These are phyloP conservation scores for Rhipidocladum racemiflorum DNA, from an alignment of 176 grass and related monocot genomes.

Conservation along the genomic window DNA sequence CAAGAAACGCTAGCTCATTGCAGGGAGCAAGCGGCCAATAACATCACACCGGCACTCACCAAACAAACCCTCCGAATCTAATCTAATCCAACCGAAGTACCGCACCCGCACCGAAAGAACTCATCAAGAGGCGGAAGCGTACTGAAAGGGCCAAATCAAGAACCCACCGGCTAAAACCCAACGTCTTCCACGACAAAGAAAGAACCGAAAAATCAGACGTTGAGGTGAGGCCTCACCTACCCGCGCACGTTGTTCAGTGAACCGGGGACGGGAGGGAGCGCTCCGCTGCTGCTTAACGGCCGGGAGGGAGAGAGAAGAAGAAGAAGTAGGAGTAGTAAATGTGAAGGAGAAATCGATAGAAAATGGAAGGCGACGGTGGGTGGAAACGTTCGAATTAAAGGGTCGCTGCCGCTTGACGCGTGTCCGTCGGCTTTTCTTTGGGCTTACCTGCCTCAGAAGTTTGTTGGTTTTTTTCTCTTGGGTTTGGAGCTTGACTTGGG, in stretches of 20 bases:
- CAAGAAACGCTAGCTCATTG: background rate
- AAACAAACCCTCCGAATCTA: background rate
- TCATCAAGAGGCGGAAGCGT: constrained; percentile 11
- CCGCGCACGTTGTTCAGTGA: background rate
- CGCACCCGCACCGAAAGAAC: background rate
- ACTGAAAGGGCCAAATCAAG: background rate
- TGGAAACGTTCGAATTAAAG: too few relatives aligned
- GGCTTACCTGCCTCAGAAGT: too few relatives aligned
- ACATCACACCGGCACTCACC: background rate
- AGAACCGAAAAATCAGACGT: background rate
- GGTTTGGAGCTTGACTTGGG: too few relatives aligned
- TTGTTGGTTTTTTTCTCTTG: too few relatives aligned
- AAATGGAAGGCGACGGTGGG: too few relatives aligned
- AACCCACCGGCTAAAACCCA: background rate
- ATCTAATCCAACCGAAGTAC: background rate
- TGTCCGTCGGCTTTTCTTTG: too few relatives aligned
- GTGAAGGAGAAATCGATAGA: too few relatives aligned
- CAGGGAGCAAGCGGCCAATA: background rate
- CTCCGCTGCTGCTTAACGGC: too few relatives aligned
- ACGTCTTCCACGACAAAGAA: background rate
- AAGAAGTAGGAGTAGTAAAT: too few relatives aligned
- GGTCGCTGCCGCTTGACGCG: too few relatives aligned
- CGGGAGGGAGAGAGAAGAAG: too few relatives aligned
- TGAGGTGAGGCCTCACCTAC: background rate
- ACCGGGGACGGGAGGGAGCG: too few relatives aligned